These are phyloP conservation scores for Sporobolomyces roseus DNA, from an alignment of 768 basidiomycete genomes.

Conservation along the genomic window DNA sequence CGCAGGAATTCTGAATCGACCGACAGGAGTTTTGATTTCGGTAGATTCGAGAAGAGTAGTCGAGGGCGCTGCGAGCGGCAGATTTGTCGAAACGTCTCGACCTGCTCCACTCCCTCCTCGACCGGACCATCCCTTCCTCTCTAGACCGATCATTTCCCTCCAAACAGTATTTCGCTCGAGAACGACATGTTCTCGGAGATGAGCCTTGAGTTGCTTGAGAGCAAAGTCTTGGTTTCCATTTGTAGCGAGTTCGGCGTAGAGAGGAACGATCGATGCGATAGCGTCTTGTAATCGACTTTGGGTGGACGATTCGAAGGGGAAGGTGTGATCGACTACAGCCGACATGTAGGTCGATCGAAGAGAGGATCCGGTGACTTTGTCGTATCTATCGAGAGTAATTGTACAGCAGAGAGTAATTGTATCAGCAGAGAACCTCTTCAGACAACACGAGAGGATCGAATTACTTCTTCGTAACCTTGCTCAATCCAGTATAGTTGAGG, in stretches of 20 bases:
- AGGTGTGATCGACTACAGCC: conserved; percentile 48
- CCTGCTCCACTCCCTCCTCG: conserved; percentile 8
- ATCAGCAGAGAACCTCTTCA: background rate
- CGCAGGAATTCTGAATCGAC: conserved; percentile 55
- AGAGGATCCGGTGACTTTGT: conserved; percentile 81
- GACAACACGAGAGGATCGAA: conserved; percentile 43
- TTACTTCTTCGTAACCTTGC: conserved; percentile 97
- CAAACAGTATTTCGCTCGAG: conserved; percentile 98
- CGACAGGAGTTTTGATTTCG: conserved; percentile 63
- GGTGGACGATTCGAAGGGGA: conserved; percentile 65
- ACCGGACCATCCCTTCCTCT: conserved; percentile 46
- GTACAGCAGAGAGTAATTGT: background rate
- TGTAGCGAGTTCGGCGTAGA: conserved; percentile 83
- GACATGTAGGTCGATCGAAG: conserved; percentile 45
- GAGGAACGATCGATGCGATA: conserved; percentile 59
- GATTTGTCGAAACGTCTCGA: conserved; percentile 25
- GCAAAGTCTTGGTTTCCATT: conserved; percentile 66
- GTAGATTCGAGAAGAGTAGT: conserved; percentile 47
- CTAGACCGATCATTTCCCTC: conserved; percentile 79
- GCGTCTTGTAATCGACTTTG: conserved; percentile 62
- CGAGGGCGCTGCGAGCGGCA: conserved; percentile 45
- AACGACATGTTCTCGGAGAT: conserved; percentile 58
- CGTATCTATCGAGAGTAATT: conserved; percentile 65
- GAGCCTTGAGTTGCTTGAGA: conserved; percentile 72
- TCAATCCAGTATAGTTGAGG: conserved; percentile 85